Conservation (phyloP, 116 monocot species). For the Posidonia oceanica region DNA sequence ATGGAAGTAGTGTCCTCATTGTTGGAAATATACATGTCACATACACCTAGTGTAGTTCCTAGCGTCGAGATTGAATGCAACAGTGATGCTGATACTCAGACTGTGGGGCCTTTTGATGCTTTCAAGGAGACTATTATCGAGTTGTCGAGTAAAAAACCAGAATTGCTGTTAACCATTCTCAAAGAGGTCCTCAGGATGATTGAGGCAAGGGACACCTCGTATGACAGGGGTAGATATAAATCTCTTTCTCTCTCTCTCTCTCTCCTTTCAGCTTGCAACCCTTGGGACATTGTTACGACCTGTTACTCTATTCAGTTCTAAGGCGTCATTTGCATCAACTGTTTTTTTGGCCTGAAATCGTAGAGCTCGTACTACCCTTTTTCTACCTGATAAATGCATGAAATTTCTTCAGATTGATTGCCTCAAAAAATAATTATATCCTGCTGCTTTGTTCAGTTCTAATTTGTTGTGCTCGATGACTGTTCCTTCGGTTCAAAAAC, state of each 20-base stretch:
- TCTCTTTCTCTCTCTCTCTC: not conserved
- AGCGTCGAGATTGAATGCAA: conserved; percentile 14
- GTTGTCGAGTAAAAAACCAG: conserved; percentile 52
- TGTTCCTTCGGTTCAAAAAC: no score
- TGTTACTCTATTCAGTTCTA: not conserved
- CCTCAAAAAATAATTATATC: no score
- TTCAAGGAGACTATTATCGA: conserved; percentile 46
- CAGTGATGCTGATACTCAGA: conserved; percentile 6
- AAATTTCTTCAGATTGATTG: no score
- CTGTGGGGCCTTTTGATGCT: conserved; percentile 11
- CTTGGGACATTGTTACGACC: not conserved
- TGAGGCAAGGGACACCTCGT: conserved; percentile 25
- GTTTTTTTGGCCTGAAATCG: no score
- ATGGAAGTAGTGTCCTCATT: conserved; percentile 55
- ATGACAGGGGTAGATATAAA: conserved; percentile 27
- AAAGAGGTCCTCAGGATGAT: conserved; percentile 53
- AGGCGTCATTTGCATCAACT: no score
- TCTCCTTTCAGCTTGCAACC: not conserved
- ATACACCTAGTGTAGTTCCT: conserved; percentile 14
- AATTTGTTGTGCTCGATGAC: no score
- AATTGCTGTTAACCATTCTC: conserved; percentile 51
- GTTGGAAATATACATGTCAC: conserved; percentile 40
- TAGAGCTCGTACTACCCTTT: no score
- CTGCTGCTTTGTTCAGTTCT: no score
- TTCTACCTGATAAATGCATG: no score